phyloP scores from a whole-genome alignment of 2,329 filamentous ascomycete genomes.

The Purpureocillium takamizusanense region DNA sequence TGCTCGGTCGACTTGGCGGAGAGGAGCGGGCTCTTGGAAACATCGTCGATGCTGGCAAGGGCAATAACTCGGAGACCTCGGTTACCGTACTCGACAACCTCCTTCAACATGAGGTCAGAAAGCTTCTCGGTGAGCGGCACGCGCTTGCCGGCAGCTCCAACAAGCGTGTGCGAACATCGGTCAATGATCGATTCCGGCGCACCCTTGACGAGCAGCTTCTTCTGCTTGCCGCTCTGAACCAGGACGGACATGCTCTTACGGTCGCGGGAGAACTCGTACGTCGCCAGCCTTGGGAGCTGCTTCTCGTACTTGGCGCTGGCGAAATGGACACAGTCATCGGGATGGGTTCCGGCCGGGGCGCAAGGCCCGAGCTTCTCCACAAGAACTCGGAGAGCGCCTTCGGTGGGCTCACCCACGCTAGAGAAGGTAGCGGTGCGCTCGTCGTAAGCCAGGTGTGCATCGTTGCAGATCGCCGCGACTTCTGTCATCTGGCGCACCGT shows the following conservation, averaged over 20 bases:
- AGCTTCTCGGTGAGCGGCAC: slow-evolving; percentile 65
- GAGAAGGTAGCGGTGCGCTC: slow-evolving; percentile 63
- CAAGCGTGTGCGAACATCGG: slow-evolving; percentile 73
- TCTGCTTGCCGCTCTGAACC: slow-evolving; percentile 57
- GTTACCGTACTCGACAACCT: slow-evolving; percentile 86
- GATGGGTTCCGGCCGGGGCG: slow-evolving; percentile 43
- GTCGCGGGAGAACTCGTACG: slow-evolving; percentile 94
- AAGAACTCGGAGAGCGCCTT: slow-evolving; percentile 82
- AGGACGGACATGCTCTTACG: slow-evolving; percentile 99
- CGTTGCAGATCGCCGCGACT: slow-evolving; percentile 76
- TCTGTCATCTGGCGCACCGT: slow-evolving; percentile 73
- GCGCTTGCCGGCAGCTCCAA: slow-evolving; percentile 71
- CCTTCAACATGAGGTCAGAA: slow-evolving; percentile 59
- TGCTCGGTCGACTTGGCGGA: slow-evolving; percentile 75
- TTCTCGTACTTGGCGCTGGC: slow-evolving; percentile 80
- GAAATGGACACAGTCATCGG: slow-evolving; percentile 64
- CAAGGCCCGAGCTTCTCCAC: slow-evolving; percentile 91
- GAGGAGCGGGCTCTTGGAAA: slow-evolving; percentile 60
- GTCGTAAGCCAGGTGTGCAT: slow-evolving; percentile 76
- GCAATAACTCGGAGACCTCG: slow-evolving; percentile 90
- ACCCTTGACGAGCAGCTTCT: slow-evolving; percentile 90
- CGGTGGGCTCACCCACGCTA: slow-evolving; percentile 88
- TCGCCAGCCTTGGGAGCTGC: slow-evolving; percentile 65
- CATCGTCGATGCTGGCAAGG: slow-evolving; percentile 73
- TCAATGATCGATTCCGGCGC: slow-evolving; percentile 92